A percentile compares a stretch with the other conserved stretches of the same genome.
Evolutionary conservation across 1,139 yeast genomes (phyloP).

Genomic region (Suhomyces anneliseae): DNA sequence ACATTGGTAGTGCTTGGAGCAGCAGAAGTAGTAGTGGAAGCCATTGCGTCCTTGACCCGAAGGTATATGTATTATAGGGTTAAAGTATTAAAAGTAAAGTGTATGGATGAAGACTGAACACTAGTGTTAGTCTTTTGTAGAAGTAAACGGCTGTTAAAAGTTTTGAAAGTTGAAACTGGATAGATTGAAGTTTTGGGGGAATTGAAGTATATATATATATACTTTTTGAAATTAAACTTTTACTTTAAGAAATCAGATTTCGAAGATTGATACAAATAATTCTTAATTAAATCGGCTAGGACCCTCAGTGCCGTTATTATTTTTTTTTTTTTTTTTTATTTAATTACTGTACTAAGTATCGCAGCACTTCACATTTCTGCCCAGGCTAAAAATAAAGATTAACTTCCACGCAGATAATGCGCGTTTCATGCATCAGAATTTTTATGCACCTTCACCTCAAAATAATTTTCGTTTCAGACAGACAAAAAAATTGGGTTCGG

Average conservation of each 20-base stretch:
- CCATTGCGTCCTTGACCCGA: not conserved
- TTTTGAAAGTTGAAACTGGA: not conserved
- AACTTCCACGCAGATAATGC: conserved; percentile 11
- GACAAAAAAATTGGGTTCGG: not conserved
- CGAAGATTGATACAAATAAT: conserved; percentile 8
- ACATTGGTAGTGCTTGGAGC: conserved; percentile 9
- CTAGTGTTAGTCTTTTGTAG: too few relatives aligned
- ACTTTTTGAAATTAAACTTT: conserved; percentile 6
- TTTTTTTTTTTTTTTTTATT: not conserved
- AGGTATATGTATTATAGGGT: not conserved
- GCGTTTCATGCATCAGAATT: conserved; percentile 12
- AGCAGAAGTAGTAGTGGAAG: conserved; percentile 6
- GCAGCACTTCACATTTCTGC: conserved; percentile 1
- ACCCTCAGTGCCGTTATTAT: conserved; percentile 9
- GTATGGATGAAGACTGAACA: too few relatives aligned
- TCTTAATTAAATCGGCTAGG: conserved; percentile 11
- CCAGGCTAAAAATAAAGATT: conserved; percentile 9
- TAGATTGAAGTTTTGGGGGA: not conserved
- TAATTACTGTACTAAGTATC: not conserved
- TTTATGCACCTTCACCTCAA: conserved; percentile 1
- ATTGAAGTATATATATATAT: conserved; percentile 5
- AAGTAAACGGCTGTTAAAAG: not conserved
- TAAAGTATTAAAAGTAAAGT: not conserved
- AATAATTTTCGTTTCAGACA: conserved; percentile 3
- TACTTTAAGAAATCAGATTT: conserved; percentile 9